These are phyloP conservation scores for Cyclostephanos tholiformis DNA, from an alignment of 108 stramenopile genomes.

Conservation along the genomic window DNA sequence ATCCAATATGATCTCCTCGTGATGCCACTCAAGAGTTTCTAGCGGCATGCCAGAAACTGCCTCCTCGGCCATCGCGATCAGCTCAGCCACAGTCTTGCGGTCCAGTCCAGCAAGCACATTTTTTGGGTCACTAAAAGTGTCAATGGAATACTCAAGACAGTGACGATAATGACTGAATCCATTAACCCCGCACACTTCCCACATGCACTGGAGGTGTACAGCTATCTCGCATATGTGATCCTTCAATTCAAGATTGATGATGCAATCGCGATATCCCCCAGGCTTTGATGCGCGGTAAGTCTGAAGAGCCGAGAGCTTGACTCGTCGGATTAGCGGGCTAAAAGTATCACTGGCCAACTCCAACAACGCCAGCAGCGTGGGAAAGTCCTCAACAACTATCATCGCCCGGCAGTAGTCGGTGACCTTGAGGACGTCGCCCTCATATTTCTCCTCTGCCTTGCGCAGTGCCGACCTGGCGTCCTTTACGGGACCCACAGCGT, in stretches of 20 bases:
- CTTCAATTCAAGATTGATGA: slow-evolving; percentile 85
- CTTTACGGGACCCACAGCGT: slow-evolving; percentile 83
- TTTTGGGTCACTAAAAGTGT: slow-evolving; percentile 81
- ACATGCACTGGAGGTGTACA: slow-evolving; percentile 88
- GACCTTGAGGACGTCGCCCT: slow-evolving; percentile 82
- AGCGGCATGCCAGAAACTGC: slow-evolving; percentile 85
- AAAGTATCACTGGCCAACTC: slow-evolving; percentile 85
- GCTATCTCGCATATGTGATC: slow-evolving; percentile 91
- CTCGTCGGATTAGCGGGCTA: slow-evolving; percentile 84
- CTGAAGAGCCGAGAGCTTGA: slow-evolving; percentile 79
- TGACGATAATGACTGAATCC: slow-evolving; percentile 91
- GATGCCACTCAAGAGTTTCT: slow-evolving; percentile 89
- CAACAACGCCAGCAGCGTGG: slow-evolving; percentile 77
- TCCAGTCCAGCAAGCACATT: slow-evolving; percentile 84
- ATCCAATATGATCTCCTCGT: slow-evolving; percentile 87
- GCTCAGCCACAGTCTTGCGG: slow-evolving; percentile 87
- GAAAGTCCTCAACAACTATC: slow-evolving; percentile 85
- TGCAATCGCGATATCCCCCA: slow-evolving; percentile 86
- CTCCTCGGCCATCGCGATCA: slow-evolving; percentile 91
- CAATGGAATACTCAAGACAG: slow-evolving; percentile 87
- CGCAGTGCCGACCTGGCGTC: slow-evolving; percentile 72
- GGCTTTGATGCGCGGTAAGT: slow-evolving; percentile 64
- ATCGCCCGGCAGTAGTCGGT: slow-evolving; percentile 85
- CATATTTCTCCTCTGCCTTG: slow-evolving; percentile 86
- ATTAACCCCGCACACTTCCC: slow-evolving; percentile 86